Percentiles rank a stretch among this genome's conserved stretches.
phyloP scores from a whole-genome alignment of 257 asterid species.

The Galeopsis tetrahit region DNA sequence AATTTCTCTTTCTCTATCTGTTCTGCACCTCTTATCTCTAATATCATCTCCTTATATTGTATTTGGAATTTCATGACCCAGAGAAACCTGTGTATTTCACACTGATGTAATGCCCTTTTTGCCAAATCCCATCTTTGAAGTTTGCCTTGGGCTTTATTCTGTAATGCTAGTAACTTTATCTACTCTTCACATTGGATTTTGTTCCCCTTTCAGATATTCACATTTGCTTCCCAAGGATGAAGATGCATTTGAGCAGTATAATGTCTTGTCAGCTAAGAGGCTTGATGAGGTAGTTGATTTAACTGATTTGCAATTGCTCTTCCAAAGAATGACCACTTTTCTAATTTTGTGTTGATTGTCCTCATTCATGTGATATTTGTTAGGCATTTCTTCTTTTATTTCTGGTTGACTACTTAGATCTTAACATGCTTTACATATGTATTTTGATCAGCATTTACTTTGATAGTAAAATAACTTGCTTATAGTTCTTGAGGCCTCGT shows the following conservation, averaged over 20 bases:
- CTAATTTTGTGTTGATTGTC: slow-evolving; percentile 11
- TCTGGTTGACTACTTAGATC: neutral
- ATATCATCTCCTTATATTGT: slow-evolving; percentile 11
- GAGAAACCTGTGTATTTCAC: slow-evolving; percentile 1
- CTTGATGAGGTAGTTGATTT: slow-evolving; percentile 81
- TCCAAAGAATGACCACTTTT: slow-evolving; percentile 17
- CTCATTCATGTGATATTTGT: slow-evolving; percentile 20
- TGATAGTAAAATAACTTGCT: slow-evolving; percentile 20
- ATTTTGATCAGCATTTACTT: slow-evolving; percentile 21
- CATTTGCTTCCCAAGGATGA: slow-evolving; percentile 97
- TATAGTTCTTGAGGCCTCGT: slow-evolving; percentile 16
- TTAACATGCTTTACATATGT: neutral
- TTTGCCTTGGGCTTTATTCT: slow-evolving; percentile 17
- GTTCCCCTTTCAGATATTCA: slow-evolving; percentile 68
- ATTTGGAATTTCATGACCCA: slow-evolving; percentile 21
- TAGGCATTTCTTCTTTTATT: slow-evolving; percentile 18
- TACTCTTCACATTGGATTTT: slow-evolving; percentile 29
- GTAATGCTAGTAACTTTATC: slow-evolving; percentile 20
- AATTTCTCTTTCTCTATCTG: slow-evolving; percentile 7
- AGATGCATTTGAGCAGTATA: slow-evolving; percentile 90
- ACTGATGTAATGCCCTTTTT: slow-evolving; percentile 20
- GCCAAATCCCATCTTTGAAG: slow-evolving; percentile 17
- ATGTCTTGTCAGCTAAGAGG: slow-evolving; percentile 76
- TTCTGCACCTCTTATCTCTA: slow-evolving; percentile 8
- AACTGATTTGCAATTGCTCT: slow-evolving; percentile 24